Base-by-base conservation (phyloP, 768 basidiomycete genomes). In the Lentinus brumalis region DNA sequence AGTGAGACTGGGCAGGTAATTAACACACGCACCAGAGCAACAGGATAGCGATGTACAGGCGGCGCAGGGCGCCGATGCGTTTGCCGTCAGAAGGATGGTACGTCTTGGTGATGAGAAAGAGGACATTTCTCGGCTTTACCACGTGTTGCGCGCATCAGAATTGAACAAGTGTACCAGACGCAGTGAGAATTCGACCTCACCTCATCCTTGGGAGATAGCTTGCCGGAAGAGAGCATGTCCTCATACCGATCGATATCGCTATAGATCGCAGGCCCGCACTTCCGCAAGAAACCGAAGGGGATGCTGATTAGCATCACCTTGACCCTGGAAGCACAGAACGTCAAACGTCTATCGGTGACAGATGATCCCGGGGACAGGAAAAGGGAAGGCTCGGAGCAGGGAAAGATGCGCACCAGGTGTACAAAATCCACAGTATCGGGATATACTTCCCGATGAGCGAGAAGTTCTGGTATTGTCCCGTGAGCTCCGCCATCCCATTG, bases 381-480 rank as follows among this genome's bases (percentile, higher is more conserved):
- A n/a, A 31, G n/a, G 18, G 32, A 41, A 26, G 30, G 15, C 54
- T 54, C 29, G 6, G 18, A 45, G 5, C 31, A n/a, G 31, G 15
- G 14, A 14, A 42, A 30, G 32, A 5, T 29, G 57, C 69, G 12
- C 44, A 73, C 71, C 68, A 71, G 0, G 65, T 73, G 30, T 67
- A 57, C 16, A 70, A 42, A 11, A 65, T 67, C 67, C 67, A 72
- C 1, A 67, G 47, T n/a, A 57, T 46, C 2, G 72, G 72, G 40
- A 73, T 56, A 41, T 66, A 70, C 49, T 67, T 66, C 26, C 69
- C 69, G 9, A 70, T 61, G 46, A 62, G 53, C 30, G 67, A 69
- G 57, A 67, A 63, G 64, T 73, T 73, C 60, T 71, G 66, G 59
- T 71, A 73, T 39, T 72, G 70, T 10, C 72, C 72, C 12, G 70